Evolutionary conservation across 2,329 filamentous ascomycete species (phyloP).

Genomic region (Clarireedia hainanense): DNA sequence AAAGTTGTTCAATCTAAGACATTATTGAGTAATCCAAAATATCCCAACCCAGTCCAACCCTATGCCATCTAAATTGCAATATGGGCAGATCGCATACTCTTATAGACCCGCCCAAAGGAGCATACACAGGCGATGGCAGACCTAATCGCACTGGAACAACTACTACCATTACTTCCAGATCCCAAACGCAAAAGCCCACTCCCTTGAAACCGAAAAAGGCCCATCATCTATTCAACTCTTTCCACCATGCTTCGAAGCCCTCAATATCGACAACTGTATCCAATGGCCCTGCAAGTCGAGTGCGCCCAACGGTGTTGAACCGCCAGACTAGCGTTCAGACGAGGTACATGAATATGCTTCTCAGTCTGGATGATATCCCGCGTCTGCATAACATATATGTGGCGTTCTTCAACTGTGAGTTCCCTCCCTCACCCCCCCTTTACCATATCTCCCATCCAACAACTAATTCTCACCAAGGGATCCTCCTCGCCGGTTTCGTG

Average conservation of each 20-base stretch:
- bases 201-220: neutral
- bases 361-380: slow-evolving; percentile 25
- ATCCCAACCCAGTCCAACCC: neutral
- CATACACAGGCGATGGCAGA: slow-evolving; percentile 10
- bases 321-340: slow-evolving; percentile 22
- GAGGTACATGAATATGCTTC: slow-evolving; percentile 25
- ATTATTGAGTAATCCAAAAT: neutral
- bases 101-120: slow-evolving; percentile 7
- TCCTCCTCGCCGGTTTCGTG: slow-evolving; percentile 26
- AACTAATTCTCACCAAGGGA: slow-evolving; percentile 1
- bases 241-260: neutral
- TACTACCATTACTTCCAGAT: neutral
- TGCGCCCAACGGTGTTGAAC: neutral
- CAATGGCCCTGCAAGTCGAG: neutral
- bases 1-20: neutral
- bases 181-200: neutral
- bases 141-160: neutral
- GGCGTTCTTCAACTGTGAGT: slow-evolving; percentile 23
- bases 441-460: neutral
- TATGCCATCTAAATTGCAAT: neutral
- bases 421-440: neutral
- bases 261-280: neutral
- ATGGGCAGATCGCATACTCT: slow-evolving; percentile 16
- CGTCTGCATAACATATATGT: slow-evolving; percentile 25
- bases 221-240: neutral